Conservation (phyloP, 1,284 basidiomycete genomes). For the Irpex sp. region DNA sequence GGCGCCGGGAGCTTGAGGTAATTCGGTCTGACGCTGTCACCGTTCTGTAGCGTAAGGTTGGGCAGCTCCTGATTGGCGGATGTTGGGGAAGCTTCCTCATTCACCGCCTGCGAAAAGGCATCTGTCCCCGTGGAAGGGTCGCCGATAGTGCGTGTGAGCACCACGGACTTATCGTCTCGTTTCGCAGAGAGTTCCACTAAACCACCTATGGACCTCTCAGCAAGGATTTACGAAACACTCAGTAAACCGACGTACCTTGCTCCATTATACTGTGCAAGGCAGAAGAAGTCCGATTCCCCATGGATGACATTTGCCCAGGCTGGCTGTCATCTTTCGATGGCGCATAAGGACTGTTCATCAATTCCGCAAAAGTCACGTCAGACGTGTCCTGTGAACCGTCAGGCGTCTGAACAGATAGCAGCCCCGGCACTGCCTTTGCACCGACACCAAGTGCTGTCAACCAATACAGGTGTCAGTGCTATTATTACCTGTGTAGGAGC, state of each 20-base stretch:
- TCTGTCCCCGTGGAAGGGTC: slow-evolving; percentile 43
- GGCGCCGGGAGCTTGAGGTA: slow-evolving; percentile 4
- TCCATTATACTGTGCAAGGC: slow-evolving; percentile 68
- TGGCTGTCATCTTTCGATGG: background rate
- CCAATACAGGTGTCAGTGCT: background rate
- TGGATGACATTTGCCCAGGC: background rate
- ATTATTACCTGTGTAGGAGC: background rate
- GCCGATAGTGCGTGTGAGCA: slow-evolving; percentile 45
- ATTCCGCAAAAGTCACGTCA: background rate
- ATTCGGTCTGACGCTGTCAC: background rate
- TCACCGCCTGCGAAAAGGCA: slow-evolving; percentile 6
- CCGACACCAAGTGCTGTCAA: slow-evolving; percentile 37
- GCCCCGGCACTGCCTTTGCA: slow-evolving; percentile 11
- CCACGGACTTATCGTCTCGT: slow-evolving; percentile 36
- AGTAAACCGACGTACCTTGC: slow-evolving; percentile 40
- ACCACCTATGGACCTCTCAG: slow-evolving; percentile 30
- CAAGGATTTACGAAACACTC: background rate
- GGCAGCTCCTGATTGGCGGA: slow-evolving; percentile 4
- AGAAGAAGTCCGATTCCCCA: slow-evolving; percentile 25
- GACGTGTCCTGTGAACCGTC: background rate
- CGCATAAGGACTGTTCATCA: background rate
- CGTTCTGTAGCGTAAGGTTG: background rate
- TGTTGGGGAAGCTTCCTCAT: slow-evolving; percentile 16
- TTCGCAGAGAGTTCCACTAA: slow-evolving; percentile 55
- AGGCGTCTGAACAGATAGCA: background rate